phyloP scores from a whole-genome alignment of 2,329 filamentous ascomycete genomes.

The Cryphonectria parasitica region DNA sequence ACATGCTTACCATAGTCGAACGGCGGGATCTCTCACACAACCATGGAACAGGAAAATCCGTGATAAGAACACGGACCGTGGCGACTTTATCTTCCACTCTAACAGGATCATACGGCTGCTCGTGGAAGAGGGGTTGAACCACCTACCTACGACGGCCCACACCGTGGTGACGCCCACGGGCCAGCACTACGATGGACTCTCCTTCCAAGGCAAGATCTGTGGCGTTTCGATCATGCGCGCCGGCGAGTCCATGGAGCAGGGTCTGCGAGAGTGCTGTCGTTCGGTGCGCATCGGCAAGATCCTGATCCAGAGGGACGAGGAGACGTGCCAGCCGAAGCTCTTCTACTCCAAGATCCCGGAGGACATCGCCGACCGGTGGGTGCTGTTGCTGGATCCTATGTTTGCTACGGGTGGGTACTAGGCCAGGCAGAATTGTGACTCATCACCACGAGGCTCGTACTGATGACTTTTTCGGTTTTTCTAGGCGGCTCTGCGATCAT shows the following conservation, averaged over 20 bases:
- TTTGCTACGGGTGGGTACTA: constrained; percentile 80
- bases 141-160: constrained; percentile 88
- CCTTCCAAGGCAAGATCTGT: constrained; percentile 97
- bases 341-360: constrained; percentile 98
- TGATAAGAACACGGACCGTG: constrained; percentile 84
- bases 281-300: constrained; percentile 99
- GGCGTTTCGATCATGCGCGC: constrained; percentile 98
- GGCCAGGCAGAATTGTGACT: not conserved
- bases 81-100: constrained; percentile 99
- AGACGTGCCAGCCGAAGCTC: constrained; percentile 86
- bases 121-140: constrained; percentile 96
- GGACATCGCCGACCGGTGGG: constrained; percentile 92
- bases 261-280: constrained; percentile 91
- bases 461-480: constrained; percentile 11
- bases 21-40: constrained; percentile 12
- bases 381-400: constrained; percentile 96
- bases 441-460: constrained; percentile 1
- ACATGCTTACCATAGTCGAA: not conserved
- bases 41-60: constrained; percentile 80
- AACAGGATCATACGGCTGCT: constrained; percentile 96
- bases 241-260: constrained; percentile 98
- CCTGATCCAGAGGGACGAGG: constrained; percentile 94
- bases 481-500: constrained; percentile 92
- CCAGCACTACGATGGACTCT: constrained; percentile 83
- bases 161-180: constrained; percentile 91